Percentiles rank a stretch among this genome's conserved stretches.
Conservation (phyloP, 768 basidiomycete genomes). For the Hygrophorus russula region DNA sequence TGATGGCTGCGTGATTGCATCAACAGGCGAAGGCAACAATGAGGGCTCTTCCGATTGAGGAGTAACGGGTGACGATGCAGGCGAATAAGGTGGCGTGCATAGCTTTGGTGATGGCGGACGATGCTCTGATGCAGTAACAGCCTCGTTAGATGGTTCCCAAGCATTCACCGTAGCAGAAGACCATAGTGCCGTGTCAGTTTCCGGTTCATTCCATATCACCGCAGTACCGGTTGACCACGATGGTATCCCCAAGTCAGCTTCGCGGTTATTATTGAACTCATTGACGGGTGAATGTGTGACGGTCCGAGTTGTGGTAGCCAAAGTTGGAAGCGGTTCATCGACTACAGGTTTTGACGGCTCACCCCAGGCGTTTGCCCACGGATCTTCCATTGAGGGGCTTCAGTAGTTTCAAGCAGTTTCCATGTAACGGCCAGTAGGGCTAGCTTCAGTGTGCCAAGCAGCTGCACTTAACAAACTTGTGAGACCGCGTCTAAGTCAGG, state of each 20-base stretch:
- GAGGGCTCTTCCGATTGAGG: not conserved
- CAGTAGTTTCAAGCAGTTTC: constrained; percentile 7
- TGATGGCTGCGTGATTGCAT: constrained; percentile 7
- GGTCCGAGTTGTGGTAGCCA: constrained; percentile 4
- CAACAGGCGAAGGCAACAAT: not conserved
- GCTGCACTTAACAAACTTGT: too few relatives aligned
- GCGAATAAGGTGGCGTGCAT: constrained; percentile 5
- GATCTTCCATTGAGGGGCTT: constrained; percentile 48
- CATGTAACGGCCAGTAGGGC: constrained; percentile 8
- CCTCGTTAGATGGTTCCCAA: constrained; percentile 26
- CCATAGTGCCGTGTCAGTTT: constrained; percentile 32
- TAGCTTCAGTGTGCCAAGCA: not conserved
- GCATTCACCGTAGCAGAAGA: constrained; percentile 11
- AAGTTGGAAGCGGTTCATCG: not conserved
- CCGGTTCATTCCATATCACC: constrained; percentile 37
- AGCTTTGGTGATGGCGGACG: constrained; percentile 7
- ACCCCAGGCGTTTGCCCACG: constrained; percentile 66
- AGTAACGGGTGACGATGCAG: constrained; percentile 2
- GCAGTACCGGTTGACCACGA: constrained; percentile 42
- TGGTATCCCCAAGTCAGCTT: constrained; percentile 45
- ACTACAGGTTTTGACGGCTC: constrained; percentile 26
- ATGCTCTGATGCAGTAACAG: constrained; percentile 10
- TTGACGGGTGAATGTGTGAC: constrained; percentile 2
- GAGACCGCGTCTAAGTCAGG: too few relatives aligned
- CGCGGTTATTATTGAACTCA: constrained; percentile 24